Evolutionary conservation across 345 rosid genomes (phyloP), one percentile per base, ranked within the genome.

Genomic region (Salix purpurea): DNA sequence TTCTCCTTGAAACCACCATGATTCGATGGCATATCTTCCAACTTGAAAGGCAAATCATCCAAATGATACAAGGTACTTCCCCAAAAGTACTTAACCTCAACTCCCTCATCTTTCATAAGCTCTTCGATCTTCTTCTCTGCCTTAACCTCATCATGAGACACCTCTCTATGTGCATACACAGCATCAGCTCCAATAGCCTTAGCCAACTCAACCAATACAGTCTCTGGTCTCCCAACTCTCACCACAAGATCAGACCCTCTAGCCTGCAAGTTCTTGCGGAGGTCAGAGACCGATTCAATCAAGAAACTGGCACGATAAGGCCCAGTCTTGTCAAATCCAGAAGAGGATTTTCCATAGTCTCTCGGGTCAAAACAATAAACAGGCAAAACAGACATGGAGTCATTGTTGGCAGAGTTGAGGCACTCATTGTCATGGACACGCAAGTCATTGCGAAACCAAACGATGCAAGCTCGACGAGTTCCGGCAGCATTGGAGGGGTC

Each of bases 361-460:
- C 96, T 70, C 8, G 99, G 97, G 86, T 96, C 99, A 76, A 96
- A 96, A 84, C 99, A 96, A 78, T 91, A 96, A 30, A 96, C 99
- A 2, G 95, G 97, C 67, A 96, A 81, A 67, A 94, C 91, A 26
- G 99, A 96, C 82, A 92, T 61, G 73, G 92, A 91, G 76, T 96
- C 99, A 7, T 89, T 85, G 80, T 88, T 89, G 77, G 98, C 99
- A 2, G 97, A 71, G 83, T 70, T 86, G 74, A 96, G 97, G 78
- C 88, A 90, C 75, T 94, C 98, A 70, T 96, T 96, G 85, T 96
- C 99, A 65, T 92, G 91, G 71, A 92, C 91, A 19, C 99, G 97
- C 65, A 96, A 85, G 87, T 96, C 99, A 56, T 90, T 91, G 6
- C 99, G 98, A 86, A 94, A 92, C 97, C 97, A 92, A 48, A 92